Conservation (phyloP, 75 land plant genomes). For the Isoetes taiwanensis region DNA sequence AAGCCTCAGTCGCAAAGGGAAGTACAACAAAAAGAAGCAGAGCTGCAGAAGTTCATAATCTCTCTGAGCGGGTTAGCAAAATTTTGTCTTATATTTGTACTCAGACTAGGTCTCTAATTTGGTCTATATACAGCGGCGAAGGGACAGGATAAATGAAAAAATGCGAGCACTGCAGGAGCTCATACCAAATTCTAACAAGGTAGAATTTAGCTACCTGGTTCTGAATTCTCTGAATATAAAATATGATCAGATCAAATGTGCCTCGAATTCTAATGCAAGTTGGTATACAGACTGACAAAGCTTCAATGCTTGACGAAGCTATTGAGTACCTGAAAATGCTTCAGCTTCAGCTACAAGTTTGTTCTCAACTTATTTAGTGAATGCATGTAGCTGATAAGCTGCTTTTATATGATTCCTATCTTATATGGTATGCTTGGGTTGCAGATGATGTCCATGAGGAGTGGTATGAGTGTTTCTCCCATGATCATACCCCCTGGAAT, state of each 20-base stretch:
- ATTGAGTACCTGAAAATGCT: constrained; percentile 14
- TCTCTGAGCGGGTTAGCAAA: constrained; percentile 45
- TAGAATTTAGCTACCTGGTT: background rate
- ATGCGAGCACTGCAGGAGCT: constrained; percentile 49
- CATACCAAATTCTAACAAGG: constrained; percentile 60
- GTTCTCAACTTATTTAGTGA: background rate
- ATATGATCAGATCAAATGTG: background rate
- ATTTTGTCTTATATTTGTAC: background rate
- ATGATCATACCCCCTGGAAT: background rate
- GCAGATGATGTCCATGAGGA: constrained; percentile 12
- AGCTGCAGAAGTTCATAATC: constrained; percentile 55
- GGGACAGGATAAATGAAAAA: constrained; percentile 50
- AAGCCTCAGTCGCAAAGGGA: constrained; percentile 12
- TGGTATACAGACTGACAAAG: constrained; percentile 12
- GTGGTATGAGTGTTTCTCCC: constrained; percentile 16
- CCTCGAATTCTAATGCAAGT: background rate
- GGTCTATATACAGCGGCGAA: constrained; percentile 23
- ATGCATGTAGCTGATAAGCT: background rate
- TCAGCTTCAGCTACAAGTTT: constrained; percentile 10
- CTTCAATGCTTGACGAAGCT: constrained; percentile 24
- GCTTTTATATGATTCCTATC: background rate
- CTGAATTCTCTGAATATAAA: background rate
- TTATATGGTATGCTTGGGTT: background rate
- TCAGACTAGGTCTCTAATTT: background rate
- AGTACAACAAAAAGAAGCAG: constrained; percentile 41